Evolutionary conservation across 345 rosid genomes (phyloP), one percentile per base, ranked within the genome.

Genomic region (Aquilaria yunnanensis): DNA sequence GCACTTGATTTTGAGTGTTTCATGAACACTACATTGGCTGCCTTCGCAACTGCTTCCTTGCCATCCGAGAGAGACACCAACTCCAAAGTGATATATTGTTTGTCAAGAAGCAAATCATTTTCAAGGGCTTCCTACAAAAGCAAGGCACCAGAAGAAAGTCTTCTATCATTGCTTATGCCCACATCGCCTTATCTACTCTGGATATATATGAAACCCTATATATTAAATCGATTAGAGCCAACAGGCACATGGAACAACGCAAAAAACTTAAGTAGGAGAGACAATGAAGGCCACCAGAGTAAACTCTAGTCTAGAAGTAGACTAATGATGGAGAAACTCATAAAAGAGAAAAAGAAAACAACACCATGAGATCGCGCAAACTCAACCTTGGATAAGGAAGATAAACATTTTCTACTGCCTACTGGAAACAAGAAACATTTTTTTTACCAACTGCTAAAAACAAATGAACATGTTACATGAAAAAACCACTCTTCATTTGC

Each of bases 41-140:
- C 99, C 74, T 79, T 88, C 50, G 75, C 83, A 50, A 94, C 75
- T 54, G 96, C 91, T 73, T 85, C 96, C 80, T 90, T 94, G 51
- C 90, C 90, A 71, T 88, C 89, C 5, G 93, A 79, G 29, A 66
- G 62, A 16, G 99, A 94, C 64, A 79, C 77, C 57, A 90, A 84
- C 65, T 90, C 98, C 60, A 93, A 34, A 34, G 67, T 77, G 75
- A 81, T 75, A 32, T 37, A 60, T 34, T 81, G 74, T 60, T 30
- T 46, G 11, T 70, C 73, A 54, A 54, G 62, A 2, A 60, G 67
- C 29, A 43, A 41, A 64, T 79, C 66, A 48, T 66, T 74, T 57
- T 76, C 77, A 64, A 46, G 68, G 64, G 47, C 62, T 50, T 86
- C 96, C 96, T 86, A 64, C 49, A 65, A 55, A 61, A 51, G 16